Base-by-base conservation (phyloP, 176 grass and related monocot genomes). In the Panicum miliaceum region DNA sequence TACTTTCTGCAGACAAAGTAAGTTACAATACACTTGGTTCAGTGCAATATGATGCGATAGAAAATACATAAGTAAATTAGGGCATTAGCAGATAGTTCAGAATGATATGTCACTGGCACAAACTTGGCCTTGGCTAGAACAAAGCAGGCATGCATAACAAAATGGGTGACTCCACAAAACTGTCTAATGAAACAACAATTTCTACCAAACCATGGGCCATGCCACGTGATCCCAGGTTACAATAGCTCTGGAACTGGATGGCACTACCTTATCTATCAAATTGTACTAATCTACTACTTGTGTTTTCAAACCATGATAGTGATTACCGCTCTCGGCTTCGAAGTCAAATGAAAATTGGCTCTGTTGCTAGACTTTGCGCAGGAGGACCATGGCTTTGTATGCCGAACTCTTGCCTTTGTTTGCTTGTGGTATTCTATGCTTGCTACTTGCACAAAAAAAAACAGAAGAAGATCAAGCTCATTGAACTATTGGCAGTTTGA, bases 351-450 rank as follows among this genome's bases (percentile, higher is more conserved):
- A 82, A 85, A 61, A 63, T 78, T 81, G 41, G 81, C 85, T 77
- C 82, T 81, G 56, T 70, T 86, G 79, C 66, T 90, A 27, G 84
- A 89, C 86, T 90, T 97, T 35, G 72, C n/a, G 43, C 76, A 85
- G 16, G 87, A 85, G 69, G 90, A 53, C 94, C 92, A 97, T 2
- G 90, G 88, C 57, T 75, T 88, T 65, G 87, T 90, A 58, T 89
- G 91, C 40, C 90, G 87, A 75, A 94, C 82, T 66, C 94, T 91
- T 3, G 91, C 87, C 85, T 94, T 97, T 73, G 77, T 97, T 58
- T 90, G 87, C 62, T 93, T 97, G 12, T 90, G 85, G 54, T 89
- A 92, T 47, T 92, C 90, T 67, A 97, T 84, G 68, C 80, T 89
- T 46, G 92, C 92, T 97, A 86, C 65, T n/a, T 54, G 13, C 63